Evolutionary conservation across 768 basidiomycete species (phyloP), one percentile per base, ranked within the genome.

Genomic region (Rhodotorula sphaerocarpa): DNA sequence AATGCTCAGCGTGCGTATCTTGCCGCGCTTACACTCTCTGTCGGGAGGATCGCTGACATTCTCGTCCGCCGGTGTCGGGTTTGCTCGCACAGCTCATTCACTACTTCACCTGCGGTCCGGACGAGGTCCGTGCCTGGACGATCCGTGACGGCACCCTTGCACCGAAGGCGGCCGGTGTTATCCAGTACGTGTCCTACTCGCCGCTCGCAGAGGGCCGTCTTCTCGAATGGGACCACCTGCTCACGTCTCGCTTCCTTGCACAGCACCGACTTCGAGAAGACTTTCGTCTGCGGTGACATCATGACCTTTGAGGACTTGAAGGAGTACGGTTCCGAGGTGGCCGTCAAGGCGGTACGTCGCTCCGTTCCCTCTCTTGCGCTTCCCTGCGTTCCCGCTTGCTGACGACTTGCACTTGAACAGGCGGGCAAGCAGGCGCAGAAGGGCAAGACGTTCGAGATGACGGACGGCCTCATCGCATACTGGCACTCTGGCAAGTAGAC

Each of bases 81-180:
- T n/a, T n/a, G n/a, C n/a, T 53, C 10, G 33, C 62, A 30, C 69
- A 90, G 86, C 82, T 95, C 54, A 93, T 92, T 72, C 86, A 88
- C 21, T 95, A 95, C 79, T 95, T 95, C 78, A 99, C 95, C 23
- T 92, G 89, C 73, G 95, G 95, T 16, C 92, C 92, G 5, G 86
- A 87, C 70, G 93, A 96, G 78, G 91, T 96, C 14, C 86, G 95
- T 56, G 93, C 93, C 12, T 99, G 95, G 95, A 97, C 92, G 2
- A 90, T 99, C 73, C 81, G 92, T 61, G 84, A 83, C 61, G 91
- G 90, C 27, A 92, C 86, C 31, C 95, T 91, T 75, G 93, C 95
- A 2, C 95, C 93, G 5, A 87, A 90, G 74, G 95, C 95, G 12
- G 95, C 95, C 43, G 95, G 95, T 76, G 90, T 97, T 68, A 97